phyloP scores from a whole-genome alignment of 768 basidiomycete species.

The Hemileccinum rubropunctum region DNA sequence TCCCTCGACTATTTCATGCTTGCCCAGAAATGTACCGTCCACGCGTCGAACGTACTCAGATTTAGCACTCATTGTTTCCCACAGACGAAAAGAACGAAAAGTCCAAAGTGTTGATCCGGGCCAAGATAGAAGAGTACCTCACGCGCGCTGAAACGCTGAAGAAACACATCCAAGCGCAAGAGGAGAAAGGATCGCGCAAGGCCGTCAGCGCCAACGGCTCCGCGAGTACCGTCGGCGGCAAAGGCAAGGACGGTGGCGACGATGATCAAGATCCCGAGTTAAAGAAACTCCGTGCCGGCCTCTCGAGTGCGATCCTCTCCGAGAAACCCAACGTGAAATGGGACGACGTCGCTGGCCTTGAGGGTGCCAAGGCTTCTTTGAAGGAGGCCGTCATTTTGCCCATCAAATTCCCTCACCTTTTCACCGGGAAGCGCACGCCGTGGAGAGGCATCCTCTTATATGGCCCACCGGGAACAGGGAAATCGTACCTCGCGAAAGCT shows the following conservation, averaged over 20 bases:
- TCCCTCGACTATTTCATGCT: conserved; percentile 98
- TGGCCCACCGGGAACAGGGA: conserved; percentile 97
- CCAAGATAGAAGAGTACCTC: conserved; percentile 90
- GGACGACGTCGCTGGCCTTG: conserved; percentile 98
- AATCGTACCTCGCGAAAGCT: conserved; percentile 95
- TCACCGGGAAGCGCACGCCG: conserved; percentile 97
- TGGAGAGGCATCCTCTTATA: conserved; percentile 96
- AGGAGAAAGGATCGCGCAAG: conserved; percentile 53
- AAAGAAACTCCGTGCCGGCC: conserved; percentile 93
- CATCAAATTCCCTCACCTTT: conserved; percentile 98
- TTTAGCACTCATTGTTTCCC: background rate
- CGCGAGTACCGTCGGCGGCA: conserved; percentile 40
- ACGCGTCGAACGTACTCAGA: background rate
- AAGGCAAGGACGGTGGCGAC: conserved; percentile 47
- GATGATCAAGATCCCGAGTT: conserved; percentile 88
- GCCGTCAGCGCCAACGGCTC: conserved; percentile 50
- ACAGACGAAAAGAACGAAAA: conserved; percentile 89
- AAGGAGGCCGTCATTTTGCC: conserved; percentile 99
- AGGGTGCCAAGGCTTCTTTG: conserved; percentile 90
- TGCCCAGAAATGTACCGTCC: conserved; percentile 77
- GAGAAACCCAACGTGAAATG: conserved; percentile 96
- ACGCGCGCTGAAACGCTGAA: conserved; percentile 90
- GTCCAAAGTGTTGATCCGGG: conserved; percentile 79
- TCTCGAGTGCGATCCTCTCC: conserved; percentile 82
- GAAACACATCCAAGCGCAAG: conserved; percentile 63